A percentile compares a stretch with the other conserved stretches of the same genome.
Conservation (phyloP, 148 eudicot species). For the Camellia sinensis region DNA sequence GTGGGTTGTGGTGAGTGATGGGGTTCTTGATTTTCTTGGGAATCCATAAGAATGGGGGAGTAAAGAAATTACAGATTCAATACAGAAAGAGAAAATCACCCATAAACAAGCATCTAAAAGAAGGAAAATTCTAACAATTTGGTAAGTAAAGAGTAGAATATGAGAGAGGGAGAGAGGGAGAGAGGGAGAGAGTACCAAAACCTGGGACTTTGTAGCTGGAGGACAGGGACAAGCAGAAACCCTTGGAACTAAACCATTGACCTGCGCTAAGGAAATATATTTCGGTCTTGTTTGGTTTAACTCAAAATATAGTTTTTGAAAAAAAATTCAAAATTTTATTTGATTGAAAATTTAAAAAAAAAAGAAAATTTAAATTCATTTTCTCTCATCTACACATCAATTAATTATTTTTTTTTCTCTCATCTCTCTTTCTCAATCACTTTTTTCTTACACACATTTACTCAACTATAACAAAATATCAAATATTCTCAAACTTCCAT, state of each 20-base stretch:
- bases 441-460: too few relatives aligned
- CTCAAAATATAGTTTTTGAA: too few relatives aligned
- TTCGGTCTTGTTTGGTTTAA: too few relatives aligned
- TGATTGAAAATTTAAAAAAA: too few relatives aligned
- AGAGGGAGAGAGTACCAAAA: background rate
- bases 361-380: too few relatives aligned
- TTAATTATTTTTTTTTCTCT: too few relatives aligned
- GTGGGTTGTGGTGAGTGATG: slow-evolving; percentile 13
- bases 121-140: background rate
- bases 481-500: too few relatives aligned
- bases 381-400: too few relatives aligned
- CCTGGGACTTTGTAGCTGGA: background rate
- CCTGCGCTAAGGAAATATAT: too few relatives aligned
- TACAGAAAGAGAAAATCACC: background rate
- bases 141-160: background rate
- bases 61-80: background rate
- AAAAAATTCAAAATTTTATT: too few relatives aligned
- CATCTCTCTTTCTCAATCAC: too few relatives aligned
- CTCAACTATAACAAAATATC: too few relatives aligned
- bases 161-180: background rate
- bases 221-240: background rate
- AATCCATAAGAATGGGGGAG: slow-evolving; percentile 19
- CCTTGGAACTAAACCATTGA: background rate
- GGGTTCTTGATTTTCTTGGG: slow-evolving; percentile 18
- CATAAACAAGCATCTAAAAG: background rate